A percentile compares a stretch with the other conserved stretches of the same genome.
phyloP scores from a whole-genome alignment of 2,329 filamentous ascomycete genomes.

The Fusarium cyanostomum region DNA sequence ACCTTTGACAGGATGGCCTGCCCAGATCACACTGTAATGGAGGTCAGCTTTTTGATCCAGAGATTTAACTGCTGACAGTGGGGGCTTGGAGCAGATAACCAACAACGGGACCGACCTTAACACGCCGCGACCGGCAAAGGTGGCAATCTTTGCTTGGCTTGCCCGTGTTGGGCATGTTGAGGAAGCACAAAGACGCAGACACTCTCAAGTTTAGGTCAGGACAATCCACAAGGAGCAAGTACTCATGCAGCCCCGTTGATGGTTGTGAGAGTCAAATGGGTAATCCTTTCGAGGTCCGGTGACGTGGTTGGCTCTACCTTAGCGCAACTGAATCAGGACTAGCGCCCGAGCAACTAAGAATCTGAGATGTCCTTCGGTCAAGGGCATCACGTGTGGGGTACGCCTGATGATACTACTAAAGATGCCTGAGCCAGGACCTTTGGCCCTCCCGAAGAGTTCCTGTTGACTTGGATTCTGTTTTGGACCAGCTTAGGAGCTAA shows the following conservation, averaged over 20 bases:
- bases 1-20: conserved; percentile 52
- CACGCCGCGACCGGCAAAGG: conserved; percentile 52
- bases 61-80: neutral
- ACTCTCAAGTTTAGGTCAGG: neutral
- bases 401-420: too few species aligned
- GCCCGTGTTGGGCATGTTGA: conserved; percentile 53
- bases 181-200: neutral
- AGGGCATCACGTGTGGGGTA: conserved; percentile 34
- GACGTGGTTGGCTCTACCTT: conserved; percentile 12
- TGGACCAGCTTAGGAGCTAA: too few species aligned
- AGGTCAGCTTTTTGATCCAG: conserved; percentile 15
- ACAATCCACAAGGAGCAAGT: neutral
- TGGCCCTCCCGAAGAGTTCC: too few species aligned
- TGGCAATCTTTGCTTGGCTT: conserved; percentile 54
- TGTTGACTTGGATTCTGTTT: too few species aligned
- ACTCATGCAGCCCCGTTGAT: conserved; percentile 14
- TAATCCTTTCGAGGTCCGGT: conserved; percentile 41
- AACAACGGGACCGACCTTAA: conserved; percentile 49
- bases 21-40: conserved; percentile 51
- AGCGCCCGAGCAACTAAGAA: too few species aligned
- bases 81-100: conserved; percentile 1
- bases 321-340: conserved; percentile 19
- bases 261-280: conserved; percentile 35
- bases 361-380: too few species aligned
- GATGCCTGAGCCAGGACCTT: too few species aligned